Base-by-base conservation (phyloP, 108 stramenopile genomes). In the Cylindrotheca fusiformis region DNA sequence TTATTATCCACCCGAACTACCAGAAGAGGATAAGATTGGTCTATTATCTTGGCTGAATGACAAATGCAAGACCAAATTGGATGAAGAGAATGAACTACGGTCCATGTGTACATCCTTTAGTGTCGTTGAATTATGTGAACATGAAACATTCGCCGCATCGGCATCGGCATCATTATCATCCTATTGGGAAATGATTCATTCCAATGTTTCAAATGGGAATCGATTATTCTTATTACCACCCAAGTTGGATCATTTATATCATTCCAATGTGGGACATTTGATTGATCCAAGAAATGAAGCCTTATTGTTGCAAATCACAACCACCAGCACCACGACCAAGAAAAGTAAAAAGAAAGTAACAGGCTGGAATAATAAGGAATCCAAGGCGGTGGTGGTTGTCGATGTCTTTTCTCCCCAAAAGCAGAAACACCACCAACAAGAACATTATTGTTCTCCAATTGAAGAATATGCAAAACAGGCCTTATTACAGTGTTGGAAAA, bases 401-500 rank as follows among this genome's bases (percentile, higher is more conserved):
- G 41, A 19, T 21, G 10, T 14, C 27, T n/a, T n/a, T n/a, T n/a
- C n/a, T n/a, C n/a, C n/a, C n/a, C 36, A 41, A 41, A 41, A 14
- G 6, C 36, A 14, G 10, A 6, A 14, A 6, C 36, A 41, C 10
- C 36, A 10, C 36, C 36, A 6, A 41, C 36, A 41, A 6, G 36
- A 41, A 41, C 6, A 41, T 14, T 41, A 41, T 14, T 10, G 36
- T 41, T 41, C 14, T 41, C 36, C 6, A 41, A 41, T 44, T 3
- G 21, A 59, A 28, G 59, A 69, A 4, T 69, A 59, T 69, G 68
- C 57, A 12, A 31, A 57, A 45, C 52, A 52, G n/a, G 59, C 68
- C 24, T 58, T 69, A 59, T 23, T 74, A 21, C 36, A 55, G 8
- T n/a, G 53, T n/a, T 69, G 68, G 63, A 65, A 75, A 55, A 45